Base-by-base conservation (phyloP, 192 early-diverging fungal species). In the Backusella luteola region DNA sequence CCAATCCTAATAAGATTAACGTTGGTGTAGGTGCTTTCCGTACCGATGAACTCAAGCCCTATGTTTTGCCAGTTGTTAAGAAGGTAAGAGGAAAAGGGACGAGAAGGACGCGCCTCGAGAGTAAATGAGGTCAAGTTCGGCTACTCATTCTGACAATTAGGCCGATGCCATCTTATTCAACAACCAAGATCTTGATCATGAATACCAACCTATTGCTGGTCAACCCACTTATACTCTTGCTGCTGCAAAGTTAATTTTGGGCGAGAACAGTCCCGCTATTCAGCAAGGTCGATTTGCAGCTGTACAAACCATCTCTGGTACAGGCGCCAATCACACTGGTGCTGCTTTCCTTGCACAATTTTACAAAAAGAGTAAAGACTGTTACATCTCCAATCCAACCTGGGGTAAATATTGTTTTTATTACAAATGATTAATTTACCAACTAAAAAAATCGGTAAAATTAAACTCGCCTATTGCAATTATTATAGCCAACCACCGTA, bases 21-120 rank as follows among this genome's bases (percentile, higher is more conserved):
- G 81, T 99, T 29, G 94, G 96, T 78, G 95, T 99, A 9, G 98
- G 98, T 70, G 98, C 98, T 17, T 99, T 97, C 85, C 89, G 98
- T 70, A 93, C 93, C 76, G 91, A 97, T 77, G 80, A 92, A 15
- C 94, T 96, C 77, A 95, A 97, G 85, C 98, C 98, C 29, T 99
- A 94, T 93, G 86, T 98, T 8, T 90, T 99, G 11, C 96, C 96
- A 17, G 96, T 96, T 23, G 97, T 99, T n/a, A 88, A 85, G 77
- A 97, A 97, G 91, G 94, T 94, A 81, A 69, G 19, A 11, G n/a
- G 17, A n/a, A n/a, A 49, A 49, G 6, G 19, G 6, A n/a, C 5
- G 46, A n/a, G 4, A 17, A 32, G 46, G 17, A 49, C 19, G 5
- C 19, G 46, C 26, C 6, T 66, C 17, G 1, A 68, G 34, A 68